Conservation (phyloP, 768 basidiomycete species). For the Tremella mesenterica region DNA sequence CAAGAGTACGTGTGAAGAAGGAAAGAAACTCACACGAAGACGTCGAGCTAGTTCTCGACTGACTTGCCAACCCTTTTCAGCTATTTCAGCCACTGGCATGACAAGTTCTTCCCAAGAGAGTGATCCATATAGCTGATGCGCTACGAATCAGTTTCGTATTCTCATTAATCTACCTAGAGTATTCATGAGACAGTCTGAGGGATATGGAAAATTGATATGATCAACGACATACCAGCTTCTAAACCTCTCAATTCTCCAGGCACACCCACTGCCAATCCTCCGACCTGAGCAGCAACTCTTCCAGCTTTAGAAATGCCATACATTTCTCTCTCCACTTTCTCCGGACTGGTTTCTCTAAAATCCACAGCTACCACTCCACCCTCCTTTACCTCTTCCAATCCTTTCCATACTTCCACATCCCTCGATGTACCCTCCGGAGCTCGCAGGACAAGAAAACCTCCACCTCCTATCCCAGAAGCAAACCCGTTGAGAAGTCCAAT, state of each 20-base stretch:
- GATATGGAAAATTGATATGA: no score
- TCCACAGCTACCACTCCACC: conserved; percentile 51
- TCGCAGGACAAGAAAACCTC: conserved; percentile 42
- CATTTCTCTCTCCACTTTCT: conserved; percentile 66
- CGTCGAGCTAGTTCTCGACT: conserved; percentile 66
- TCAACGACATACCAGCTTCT: conserved; percentile 49
- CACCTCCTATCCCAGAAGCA: conserved; percentile 51
- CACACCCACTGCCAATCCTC: conserved; percentile 79
- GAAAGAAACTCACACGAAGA: conserved; percentile 54
- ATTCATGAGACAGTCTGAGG: not conserved
- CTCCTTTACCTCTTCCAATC: conserved; percentile 5
- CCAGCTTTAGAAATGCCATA: conserved; percentile 52
- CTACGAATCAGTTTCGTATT: conserved; percentile 32
- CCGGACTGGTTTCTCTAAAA: conserved; percentile 81
- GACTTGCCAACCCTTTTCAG: conserved; percentile 66
- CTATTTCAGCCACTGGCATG: conserved; percentile 63
- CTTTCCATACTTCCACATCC: conserved; percentile 17
- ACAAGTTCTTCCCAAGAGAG: conserved; percentile 72
- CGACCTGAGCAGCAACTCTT: conserved; percentile 51
- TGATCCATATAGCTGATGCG: conserved; percentile 71
- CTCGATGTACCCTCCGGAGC: conserved; percentile 46
- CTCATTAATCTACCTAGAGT: no score
- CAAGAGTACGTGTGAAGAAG: not conserved
- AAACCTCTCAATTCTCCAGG: conserved; percentile 87
- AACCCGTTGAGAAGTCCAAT: conserved; percentile 68